Conservation (phyloP, 148 eudicot species). For the Oxyria digyna region DNA sequence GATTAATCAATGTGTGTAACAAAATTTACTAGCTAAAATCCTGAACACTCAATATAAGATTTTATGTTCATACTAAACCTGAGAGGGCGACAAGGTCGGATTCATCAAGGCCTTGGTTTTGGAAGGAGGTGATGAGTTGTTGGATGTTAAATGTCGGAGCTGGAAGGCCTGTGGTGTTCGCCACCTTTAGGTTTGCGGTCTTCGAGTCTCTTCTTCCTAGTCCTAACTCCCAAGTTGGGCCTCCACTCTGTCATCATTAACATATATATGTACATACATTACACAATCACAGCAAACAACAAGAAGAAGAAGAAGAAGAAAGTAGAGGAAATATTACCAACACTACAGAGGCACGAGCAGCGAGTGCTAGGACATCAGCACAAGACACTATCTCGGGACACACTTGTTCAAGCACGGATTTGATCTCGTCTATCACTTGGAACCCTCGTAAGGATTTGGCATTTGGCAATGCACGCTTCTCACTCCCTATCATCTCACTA, state of each 20-base stretch:
- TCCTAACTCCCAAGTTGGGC: conserved; percentile 75
- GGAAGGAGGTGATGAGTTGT: conserved; percentile 38
- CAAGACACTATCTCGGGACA: conserved; percentile 85
- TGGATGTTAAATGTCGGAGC: conserved; percentile 58
- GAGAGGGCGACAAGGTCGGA: conserved; percentile 88
- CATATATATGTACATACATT: neutral
- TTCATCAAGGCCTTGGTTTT: conserved; percentile 61
- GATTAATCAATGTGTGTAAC: no score
- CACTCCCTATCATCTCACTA: conserved; percentile 32
- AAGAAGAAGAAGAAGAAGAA: no score
- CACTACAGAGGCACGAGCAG: conserved; percentile 68
- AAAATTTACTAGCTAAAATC: no score
- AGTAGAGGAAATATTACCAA: conserved; percentile 26
- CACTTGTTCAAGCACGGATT: conserved; percentile 51
- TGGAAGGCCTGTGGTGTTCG: conserved; percentile 49
- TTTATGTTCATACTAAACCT: no score
- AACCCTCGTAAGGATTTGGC: conserved; percentile 73
- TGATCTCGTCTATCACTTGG: conserved; percentile 74
- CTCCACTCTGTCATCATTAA: conserved; percentile 49
- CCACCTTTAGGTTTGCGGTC: conserved; percentile 39
- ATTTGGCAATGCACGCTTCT: conserved; percentile 61
- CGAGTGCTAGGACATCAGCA: conserved; percentile 76
- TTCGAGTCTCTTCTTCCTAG: conserved; percentile 78
- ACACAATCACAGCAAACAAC: neutral
- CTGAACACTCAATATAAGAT: no score